These are phyloP conservation scores for Moesziomyces sp. DNA, from an alignment of 1,284 basidiomycete species.

Conservation along the genomic window DNA sequence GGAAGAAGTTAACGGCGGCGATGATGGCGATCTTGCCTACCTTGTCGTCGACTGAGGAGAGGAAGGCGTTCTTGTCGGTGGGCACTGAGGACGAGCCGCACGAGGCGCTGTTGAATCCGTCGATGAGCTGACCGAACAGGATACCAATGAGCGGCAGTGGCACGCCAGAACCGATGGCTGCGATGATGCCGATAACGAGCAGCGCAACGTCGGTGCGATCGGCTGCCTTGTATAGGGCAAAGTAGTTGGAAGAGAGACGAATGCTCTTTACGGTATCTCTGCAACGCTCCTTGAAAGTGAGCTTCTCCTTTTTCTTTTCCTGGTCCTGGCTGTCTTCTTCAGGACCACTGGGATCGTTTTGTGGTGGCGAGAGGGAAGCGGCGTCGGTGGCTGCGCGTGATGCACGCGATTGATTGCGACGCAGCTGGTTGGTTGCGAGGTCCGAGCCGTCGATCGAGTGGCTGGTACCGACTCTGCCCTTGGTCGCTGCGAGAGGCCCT, in stretches of 20 bases:
- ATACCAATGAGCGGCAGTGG: conserved; percentile 61
- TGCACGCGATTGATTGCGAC: too few species aligned
- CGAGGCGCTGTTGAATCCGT: conserved; percentile 53
- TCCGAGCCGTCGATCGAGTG: too few species aligned
- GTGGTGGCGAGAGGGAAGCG: background rate
- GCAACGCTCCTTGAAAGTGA: conserved; percentile 8
- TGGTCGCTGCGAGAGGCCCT: background rate
- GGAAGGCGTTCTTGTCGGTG: conserved; percentile 33
- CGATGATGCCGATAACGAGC: conserved; percentile 48
- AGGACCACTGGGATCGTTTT: background rate
- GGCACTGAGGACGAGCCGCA: conserved; percentile 26
- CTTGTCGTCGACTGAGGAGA: conserved; percentile 49
- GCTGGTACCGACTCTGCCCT: too few species aligned
- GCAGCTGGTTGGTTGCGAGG: too few species aligned
- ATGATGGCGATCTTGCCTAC: conserved; percentile 55
- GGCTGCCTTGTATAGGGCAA: conserved; percentile 39
- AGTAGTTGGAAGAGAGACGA: conserved; percentile 48
- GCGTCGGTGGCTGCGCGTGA: too few species aligned
- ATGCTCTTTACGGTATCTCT: conserved; percentile 14
- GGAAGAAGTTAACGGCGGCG: conserved; percentile 59
- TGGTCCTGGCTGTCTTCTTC: conserved; percentile 5
- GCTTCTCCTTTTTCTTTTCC: conserved; percentile 4
- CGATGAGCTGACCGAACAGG: conserved; percentile 59
- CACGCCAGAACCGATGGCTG: conserved; percentile 56
- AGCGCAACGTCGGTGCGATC: conserved; percentile 38